These are phyloP conservation scores for Arthrobotrys musiformis DNA, from an alignment of 2,329 filamentous ascomycete species.

Conservation along the genomic window DNA sequence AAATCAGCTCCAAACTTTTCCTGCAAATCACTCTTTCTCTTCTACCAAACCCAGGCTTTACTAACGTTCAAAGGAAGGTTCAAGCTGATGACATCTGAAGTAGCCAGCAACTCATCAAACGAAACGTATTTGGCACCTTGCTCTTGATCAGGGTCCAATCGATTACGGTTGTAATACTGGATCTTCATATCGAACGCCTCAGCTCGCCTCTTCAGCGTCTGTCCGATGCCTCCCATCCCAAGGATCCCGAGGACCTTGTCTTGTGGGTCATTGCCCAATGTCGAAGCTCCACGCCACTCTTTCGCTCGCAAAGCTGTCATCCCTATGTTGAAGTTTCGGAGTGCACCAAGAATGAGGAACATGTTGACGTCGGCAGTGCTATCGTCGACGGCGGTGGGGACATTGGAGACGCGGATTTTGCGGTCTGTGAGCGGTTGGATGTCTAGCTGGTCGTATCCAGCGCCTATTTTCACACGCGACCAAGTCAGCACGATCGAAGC, in stretches of 20 bases:
- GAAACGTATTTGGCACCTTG: constrained; percentile 74
- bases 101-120: constrained; percentile 76
- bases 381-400: constrained; percentile 82
- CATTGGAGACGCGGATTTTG: constrained; percentile 78
- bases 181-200: constrained; percentile 79
- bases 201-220: constrained; percentile 79
- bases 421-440: constrained; percentile 75
- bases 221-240: constrained; percentile 86
- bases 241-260: constrained; percentile 82
- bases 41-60: constrained; percentile 56
- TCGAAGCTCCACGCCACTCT: constrained; percentile 72
- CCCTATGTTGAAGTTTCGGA: constrained; percentile 76
- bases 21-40: neutral
- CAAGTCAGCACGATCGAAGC: neutral
- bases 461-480: constrained; percentile 66
- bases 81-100: constrained; percentile 80
- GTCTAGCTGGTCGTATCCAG: constrained; percentile 87
- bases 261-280: constrained; percentile 79
- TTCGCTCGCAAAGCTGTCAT: constrained; percentile 75
- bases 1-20: constrained; percentile 17
- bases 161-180: constrained; percentile 77
- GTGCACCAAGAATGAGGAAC: constrained; percentile 81
- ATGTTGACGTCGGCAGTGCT: constrained; percentile 83
- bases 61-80: constrained; percentile 84
- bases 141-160: constrained; percentile 69